Evolutionary conservation across 495 filamentous ascomycete genomes (phyloP).

Genomic region (Trichocladium uniseriatum): DNA sequence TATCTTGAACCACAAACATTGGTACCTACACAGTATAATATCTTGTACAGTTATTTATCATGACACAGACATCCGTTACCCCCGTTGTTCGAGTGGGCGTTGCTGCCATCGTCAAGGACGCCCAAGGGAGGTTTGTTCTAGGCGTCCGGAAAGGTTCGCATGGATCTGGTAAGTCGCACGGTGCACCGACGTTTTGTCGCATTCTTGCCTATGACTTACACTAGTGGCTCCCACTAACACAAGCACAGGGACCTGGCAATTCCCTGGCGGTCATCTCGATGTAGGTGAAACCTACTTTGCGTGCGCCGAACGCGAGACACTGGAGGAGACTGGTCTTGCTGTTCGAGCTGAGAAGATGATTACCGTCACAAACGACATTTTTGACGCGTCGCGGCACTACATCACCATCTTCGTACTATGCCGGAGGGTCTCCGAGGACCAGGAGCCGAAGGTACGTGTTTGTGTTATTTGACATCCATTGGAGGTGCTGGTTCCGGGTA

Average conservation of each 20-base stretch:
- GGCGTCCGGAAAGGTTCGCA: slow-evolving; percentile 35
- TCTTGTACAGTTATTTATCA: no score
- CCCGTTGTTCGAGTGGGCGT: slow-evolving; percentile 31
- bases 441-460: slow-evolving; percentile 41
- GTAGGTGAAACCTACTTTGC: slow-evolving; percentile 47
- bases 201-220: no score
- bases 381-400: slow-evolving; percentile 51
- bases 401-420: slow-evolving; percentile 54
- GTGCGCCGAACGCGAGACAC: slow-evolving; percentile 54
- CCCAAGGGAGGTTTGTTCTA: slow-evolving; percentile 28
- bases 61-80: no score
- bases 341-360: slow-evolving; percentile 41
- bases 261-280: slow-evolving; percentile 64
- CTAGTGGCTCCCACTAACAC: no score
- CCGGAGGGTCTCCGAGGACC: slow-evolving; percentile 28
- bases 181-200: background rate
- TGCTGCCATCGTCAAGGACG: slow-evolving; percentile 30
- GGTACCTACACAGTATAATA: background rate
- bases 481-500: no score
- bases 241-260: slow-evolving; percentile 49
- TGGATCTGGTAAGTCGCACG: slow-evolving; percentile 26
- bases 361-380: slow-evolving; percentile 52
- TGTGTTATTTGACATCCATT: background rate
- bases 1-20: no score
- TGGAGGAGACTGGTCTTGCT: slow-evolving; percentile 57